Evolutionary conservation across 2,329 filamentous ascomycete species (phyloP).

Genomic region (Diaporthe sp.): DNA sequence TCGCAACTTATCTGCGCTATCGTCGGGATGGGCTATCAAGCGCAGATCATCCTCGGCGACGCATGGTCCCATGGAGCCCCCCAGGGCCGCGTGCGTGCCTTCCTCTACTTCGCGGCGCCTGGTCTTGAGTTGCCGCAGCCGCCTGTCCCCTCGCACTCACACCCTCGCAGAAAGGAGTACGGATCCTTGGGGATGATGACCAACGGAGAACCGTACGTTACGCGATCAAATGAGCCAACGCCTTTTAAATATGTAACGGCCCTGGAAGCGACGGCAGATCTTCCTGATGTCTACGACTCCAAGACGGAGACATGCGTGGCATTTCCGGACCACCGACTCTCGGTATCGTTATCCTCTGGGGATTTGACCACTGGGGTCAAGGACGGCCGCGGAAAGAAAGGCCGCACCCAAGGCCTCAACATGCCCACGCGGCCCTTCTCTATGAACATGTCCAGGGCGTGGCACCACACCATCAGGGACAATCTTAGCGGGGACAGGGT

Average conservation of each 20-base stretch:
- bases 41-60: slow-evolving; percentile 76
- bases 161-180: slow-evolving; percentile 56
- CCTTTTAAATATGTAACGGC: slow-evolving; percentile 73
- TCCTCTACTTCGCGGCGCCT: slow-evolving; percentile 80
- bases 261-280: slow-evolving; percentile 66
- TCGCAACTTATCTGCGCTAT: slow-evolving; percentile 80
- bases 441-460: slow-evolving; percentile 65
- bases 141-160: slow-evolving; percentile 74
- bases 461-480: slow-evolving; percentile 44
- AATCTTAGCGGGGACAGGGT: slow-evolving; percentile 33
- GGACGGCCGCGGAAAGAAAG: background rate
- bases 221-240: slow-evolving; percentile 63
- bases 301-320: slow-evolving; percentile 72
- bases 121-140: slow-evolving; percentile 68
- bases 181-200: slow-evolving; percentile 68
- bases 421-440: slow-evolving; percentile 73
- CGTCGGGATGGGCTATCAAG: slow-evolving; percentile 84
- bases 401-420: slow-evolving; percentile 62
- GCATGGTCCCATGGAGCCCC: slow-evolving; percentile 77
- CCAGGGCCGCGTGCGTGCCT: slow-evolving; percentile 77
- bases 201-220: slow-evolving; percentile 72
- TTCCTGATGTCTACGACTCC: slow-evolving; percentile 74
- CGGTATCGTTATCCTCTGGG: slow-evolving; percentile 55
- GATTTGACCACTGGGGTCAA: background rate
- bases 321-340: slow-evolving; percentile 77